A percentile compares a stretch with the other conserved stretches of the same genome.
Conservation (phyloP, 768 basidiomycete genomes). For the Lactarius tabidus region DNA sequence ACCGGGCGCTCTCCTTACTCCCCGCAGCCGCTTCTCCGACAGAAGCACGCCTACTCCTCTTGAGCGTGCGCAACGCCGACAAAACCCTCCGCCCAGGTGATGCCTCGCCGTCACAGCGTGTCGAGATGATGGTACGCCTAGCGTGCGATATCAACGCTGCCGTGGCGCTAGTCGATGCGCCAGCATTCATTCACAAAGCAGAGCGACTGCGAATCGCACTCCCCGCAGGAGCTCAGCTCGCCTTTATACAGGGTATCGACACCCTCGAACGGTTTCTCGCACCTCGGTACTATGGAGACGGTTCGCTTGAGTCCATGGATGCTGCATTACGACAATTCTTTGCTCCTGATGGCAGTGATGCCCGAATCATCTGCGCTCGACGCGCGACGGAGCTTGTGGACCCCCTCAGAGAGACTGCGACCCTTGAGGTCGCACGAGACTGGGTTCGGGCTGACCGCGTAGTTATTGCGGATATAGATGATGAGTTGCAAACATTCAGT, state of each 20-base stretch:
- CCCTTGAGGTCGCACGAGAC: slow-evolving; percentile 38
- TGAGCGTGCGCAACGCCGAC: slow-evolving; percentile 86
- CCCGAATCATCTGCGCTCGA: slow-evolving; percentile 62
- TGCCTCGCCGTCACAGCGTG: slow-evolving; percentile 68
- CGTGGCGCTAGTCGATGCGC: slow-evolving; percentile 79
- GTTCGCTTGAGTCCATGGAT: slow-evolving; percentile 49
- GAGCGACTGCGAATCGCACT: slow-evolving; percentile 51
- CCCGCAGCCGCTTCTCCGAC: slow-evolving; percentile 36
- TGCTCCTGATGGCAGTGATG: slow-evolving; percentile 49
- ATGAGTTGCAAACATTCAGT: slow-evolving; percentile 54
- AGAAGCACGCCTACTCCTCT: slow-evolving; percentile 71
- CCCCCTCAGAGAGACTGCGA: slow-evolving; percentile 30
- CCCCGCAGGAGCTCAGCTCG: slow-evolving; percentile 44
- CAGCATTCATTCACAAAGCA: slow-evolving; percentile 86
- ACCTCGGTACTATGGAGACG: slow-evolving; percentile 59
- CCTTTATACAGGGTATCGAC: slow-evolving; percentile 78
- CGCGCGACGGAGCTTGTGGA: slow-evolving; percentile 35
- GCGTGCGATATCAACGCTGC: slow-evolving; percentile 56
- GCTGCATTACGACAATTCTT: slow-evolving; percentile 56
- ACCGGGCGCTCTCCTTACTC: slow-evolving; percentile 61
- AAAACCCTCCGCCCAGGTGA: slow-evolving; percentile 69
- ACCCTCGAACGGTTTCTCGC: slow-evolving; percentile 79
- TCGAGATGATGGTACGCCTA: slow-evolving; percentile 84
- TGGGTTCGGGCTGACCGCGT: slow-evolving; percentile 53
- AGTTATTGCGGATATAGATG: slow-evolving; percentile 56